Conservation (phyloP, 2,329 filamentous ascomycete species). For the Talaromyces piceae region DNA sequence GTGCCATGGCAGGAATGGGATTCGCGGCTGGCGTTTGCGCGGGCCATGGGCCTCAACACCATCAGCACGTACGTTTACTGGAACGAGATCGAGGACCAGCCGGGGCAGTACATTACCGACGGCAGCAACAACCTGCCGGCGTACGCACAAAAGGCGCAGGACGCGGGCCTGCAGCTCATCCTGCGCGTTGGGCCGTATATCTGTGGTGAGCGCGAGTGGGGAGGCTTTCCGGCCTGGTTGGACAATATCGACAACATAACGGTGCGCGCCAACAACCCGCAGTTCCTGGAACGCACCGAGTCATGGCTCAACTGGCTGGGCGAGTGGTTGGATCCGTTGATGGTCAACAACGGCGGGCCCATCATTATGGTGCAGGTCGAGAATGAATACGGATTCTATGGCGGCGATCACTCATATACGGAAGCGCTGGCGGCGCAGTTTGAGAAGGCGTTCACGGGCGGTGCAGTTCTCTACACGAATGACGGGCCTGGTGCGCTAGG, state of each 20-base stretch:
- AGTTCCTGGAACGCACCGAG: conserved; percentile 32
- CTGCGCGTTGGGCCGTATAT: conserved; percentile 44
- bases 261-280: conserved; percentile 36
- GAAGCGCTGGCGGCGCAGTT: conserved; percentile 33
- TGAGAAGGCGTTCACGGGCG: conserved; percentile 23
- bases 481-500: conserved; percentile 41
- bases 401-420: conserved; percentile 40
- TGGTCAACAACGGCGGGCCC: conserved; percentile 39
- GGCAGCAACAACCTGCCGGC: conserved; percentile 42
- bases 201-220: conserved; percentile 45
- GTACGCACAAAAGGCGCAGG: conserved; percentile 43
- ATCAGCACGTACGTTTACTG: conserved; percentile 48
- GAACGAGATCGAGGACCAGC: conserved; percentile 41
- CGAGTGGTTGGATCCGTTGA: conserved; percentile 28
- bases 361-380: conserved; percentile 47
- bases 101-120: conserved; percentile 32
- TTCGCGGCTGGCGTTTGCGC: conserved; percentile 39
- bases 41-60: conserved; percentile 45
- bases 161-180: conserved; percentile 41
- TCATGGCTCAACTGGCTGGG: conserved; percentile 27
- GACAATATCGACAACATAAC: conserved; percentile 34
- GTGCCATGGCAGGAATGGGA: conserved; percentile 43
- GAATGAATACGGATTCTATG: conserved; percentile 47
- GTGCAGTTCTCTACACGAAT: conserved; percentile 39
- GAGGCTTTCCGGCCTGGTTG: conserved; percentile 43